Evolutionary conservation across 306 rosid genomes (phyloP), one percentile per base, ranked within the genome.

Genomic region (Cucumis cinereus): DNA sequence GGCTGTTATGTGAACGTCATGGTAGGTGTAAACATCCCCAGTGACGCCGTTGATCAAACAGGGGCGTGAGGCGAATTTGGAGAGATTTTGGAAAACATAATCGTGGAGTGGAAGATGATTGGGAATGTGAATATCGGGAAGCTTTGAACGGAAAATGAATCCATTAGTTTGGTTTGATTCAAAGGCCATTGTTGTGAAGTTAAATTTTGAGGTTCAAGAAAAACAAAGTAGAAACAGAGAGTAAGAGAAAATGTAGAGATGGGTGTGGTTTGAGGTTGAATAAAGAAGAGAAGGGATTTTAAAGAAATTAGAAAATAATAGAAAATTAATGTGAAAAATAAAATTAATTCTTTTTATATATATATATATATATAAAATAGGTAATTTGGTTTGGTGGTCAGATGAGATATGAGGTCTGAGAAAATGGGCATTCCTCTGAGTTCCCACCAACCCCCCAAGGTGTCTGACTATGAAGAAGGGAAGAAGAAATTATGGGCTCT

Each of bases 41-140:
- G 90, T 89, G 35, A 82, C 40, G 47, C 85, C 91, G 57, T 91
- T 83, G 82, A 93, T 91, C 69, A 93, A n/a, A 28, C 98, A 91
- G 1, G 97, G 93, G 1, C 82, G 86, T 4, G 90, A 79, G 0
- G 68, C 84, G n/a, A 64, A 53, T 4, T 84, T 60, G 2, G 79
- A 11, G 1, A 84, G 69, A 73, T 89, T 86, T 3, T 86, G 76
- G 17, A 93, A 87, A 54, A 87, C 78, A 12, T 82, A 93, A 0
- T 88, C 52, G 19, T 93, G 93, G 13, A 93, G 89, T 1, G 96
- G 90, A 61, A 89, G 84, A 53, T 91, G 84, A 23, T 89, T 88
- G 10, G 97, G 98, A 81, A 93, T 87, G 84, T 81, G 53, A 45
- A 93, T 91, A 19, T 91, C 91, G 0, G 89, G 90, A n/a, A 93